Evolutionary conservation across 495 filamentous ascomycete species (phyloP), one percentile per base, ranked within the genome.

Genomic region (Pseudevernia furfuracea): DNA sequence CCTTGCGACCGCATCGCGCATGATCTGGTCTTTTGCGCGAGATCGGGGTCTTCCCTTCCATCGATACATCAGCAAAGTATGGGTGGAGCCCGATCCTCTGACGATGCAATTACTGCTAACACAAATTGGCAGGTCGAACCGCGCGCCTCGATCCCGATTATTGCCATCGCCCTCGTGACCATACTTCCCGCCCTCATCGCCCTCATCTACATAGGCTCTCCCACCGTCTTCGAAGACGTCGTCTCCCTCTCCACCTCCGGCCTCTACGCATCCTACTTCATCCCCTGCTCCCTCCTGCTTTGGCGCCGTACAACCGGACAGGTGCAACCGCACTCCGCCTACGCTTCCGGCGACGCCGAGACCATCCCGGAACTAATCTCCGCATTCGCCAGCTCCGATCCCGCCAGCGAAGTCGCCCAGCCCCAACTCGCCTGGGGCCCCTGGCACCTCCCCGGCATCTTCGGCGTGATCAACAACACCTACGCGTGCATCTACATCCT

Each of bases 1-100:
- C 62, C 68, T 80, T 21, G 80, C 82, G 9, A 75, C 81, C 2
- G 70, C 78, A 2, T 82, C 81, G 14, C 75, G 82, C 4, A 78
- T 81, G 70, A 73, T 77, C 25, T 85, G 82, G 81, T 77, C 81
- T 0, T 84, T 85, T 64, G 74, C 82, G 7, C 74, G 83, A 17
- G 82, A 85, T 60, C 69, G 73, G 10, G 83, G 82, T 2, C 68
- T 84, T 17, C 83, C 82, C 3, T 84, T 82, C 62, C 81, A 78
- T 12, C 68, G 66, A 0, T 82, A 79, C 69, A 76, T 85, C 44
- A 74, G 75, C 55, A 74, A 78, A 69, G 81, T 84, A 73, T 63
- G 76, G 58, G 56, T 32, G 62, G 57, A 39, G 36, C 46, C 14
- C 1, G 14, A 46, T 11, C 32, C 44, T 65, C 23, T 19, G 25